Evolutionary conservation across 2,329 filamentous ascomycete genomes (phyloP).

Genomic region (Colletotrichum paranaense): DNA sequence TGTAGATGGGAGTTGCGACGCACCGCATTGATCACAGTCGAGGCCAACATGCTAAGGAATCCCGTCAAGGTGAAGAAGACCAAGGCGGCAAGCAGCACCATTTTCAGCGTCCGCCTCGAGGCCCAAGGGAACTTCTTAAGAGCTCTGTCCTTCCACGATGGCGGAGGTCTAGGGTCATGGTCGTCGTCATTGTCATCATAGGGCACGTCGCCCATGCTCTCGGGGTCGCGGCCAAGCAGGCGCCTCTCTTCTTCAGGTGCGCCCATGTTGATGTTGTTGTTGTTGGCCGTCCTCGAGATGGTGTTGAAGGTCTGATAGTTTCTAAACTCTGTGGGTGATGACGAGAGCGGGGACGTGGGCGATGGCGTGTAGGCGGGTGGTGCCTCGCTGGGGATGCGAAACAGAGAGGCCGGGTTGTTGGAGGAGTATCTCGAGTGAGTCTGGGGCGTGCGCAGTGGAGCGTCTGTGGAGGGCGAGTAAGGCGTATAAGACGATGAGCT

Average conservation of each 20-base stretch:
- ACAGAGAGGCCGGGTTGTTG: constrained; percentile 13
- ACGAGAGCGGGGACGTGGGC: constrained; percentile 40
- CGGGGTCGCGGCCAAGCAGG: constrained; percentile 54
- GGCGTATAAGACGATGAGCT: constrained; percentile 36
- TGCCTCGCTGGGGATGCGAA: constrained; percentile 48
- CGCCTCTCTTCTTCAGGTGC: constrained; percentile 53
- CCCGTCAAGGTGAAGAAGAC: constrained; percentile 47
- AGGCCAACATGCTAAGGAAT: constrained; percentile 40
- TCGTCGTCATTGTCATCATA: constrained; percentile 34
- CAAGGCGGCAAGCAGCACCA: constrained; percentile 44
- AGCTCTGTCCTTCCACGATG: constrained; percentile 42
- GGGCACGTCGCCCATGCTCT: constrained; percentile 57
- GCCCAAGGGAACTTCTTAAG: constrained; percentile 22
- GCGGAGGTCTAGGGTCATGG: constrained; percentile 10
- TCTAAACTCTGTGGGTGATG: constrained; percentile 44
- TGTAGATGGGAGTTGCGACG: constrained; percentile 19
- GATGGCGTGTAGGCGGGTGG: constrained; percentile 64
- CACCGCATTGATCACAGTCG: constrained; percentile 44
- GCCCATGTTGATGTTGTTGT: constrained; percentile 49
- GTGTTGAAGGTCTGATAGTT: constrained; percentile 58
- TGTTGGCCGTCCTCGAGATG: constrained; percentile 18
- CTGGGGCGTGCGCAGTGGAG: constrained; percentile 30
- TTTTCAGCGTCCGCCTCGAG: constrained; percentile 44
- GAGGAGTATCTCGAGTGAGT: constrained; percentile 34
- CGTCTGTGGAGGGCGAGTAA: constrained; percentile 21